Percentiles rank a stretch among this genome's conserved stretches.
These are phyloP conservation scores for Pseudogymnoascus sp. DNA, from an alignment of 2,329 filamentous ascomycete genomes.

Conservation along the genomic window DNA sequence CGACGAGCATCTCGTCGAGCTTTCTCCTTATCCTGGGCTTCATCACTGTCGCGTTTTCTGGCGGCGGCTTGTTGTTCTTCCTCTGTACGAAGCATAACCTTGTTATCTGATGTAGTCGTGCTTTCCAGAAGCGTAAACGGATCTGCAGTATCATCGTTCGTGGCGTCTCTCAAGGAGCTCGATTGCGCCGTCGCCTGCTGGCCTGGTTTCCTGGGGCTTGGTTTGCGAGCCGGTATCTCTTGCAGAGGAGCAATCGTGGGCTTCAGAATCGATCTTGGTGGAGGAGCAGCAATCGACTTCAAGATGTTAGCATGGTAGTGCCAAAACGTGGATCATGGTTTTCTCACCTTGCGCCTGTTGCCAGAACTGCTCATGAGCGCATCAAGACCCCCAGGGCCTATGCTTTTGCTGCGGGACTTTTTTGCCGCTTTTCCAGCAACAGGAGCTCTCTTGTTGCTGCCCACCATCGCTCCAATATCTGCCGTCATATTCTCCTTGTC, in stretches of 20 bases:
- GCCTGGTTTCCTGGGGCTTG: conserved; percentile 24
- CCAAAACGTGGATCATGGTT: conserved; percentile 28
- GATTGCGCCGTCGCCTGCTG: not conserved
- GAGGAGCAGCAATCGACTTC: conserved; percentile 33
- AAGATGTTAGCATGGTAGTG: conserved; percentile 17
- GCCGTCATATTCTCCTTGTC: conserved; percentile 76
- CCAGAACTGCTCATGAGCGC: conserved; percentile 67
- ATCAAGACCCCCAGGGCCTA: conserved; percentile 86
- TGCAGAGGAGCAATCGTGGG: conserved; percentile 61
- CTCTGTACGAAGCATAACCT: conserved; percentile 60
- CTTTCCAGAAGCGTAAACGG: not conserved
- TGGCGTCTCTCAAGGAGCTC: not conserved
- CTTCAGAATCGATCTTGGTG: conserved; percentile 69
- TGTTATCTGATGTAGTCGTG: conserved; percentile 32
- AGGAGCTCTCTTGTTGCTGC: conserved; percentile 20
- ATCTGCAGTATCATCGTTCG: not conserved
- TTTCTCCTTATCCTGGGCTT: conserved; percentile 51
- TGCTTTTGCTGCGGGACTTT: conserved; percentile 89
- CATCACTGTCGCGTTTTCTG: conserved; percentile 61
- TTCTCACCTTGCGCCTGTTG: conserved; percentile 68
- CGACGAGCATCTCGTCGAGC: conserved; percentile 80
- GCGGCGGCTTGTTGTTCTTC: conserved; percentile 65
- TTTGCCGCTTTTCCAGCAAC: conserved; percentile 30
- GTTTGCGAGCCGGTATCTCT: conserved; percentile 61
- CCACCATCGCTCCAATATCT: conserved; percentile 46